Conservation (phyloP, 768 basidiomycete species). For the Leccinum rimulosum region DNA sequence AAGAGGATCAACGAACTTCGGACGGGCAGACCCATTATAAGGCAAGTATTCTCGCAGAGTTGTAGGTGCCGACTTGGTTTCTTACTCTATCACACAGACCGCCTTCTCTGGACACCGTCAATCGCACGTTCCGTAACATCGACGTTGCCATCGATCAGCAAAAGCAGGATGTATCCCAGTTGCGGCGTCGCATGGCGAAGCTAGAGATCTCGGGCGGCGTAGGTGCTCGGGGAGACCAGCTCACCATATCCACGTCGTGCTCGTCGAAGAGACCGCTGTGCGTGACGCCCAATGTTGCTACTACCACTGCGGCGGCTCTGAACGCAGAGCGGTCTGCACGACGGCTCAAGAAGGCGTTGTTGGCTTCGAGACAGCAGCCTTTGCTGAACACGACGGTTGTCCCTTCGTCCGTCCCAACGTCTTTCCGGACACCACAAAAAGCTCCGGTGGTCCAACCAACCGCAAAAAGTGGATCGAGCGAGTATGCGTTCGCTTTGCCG, state of each 20-base stretch:
- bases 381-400: slow-evolving; percentile 59
- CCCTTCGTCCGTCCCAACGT: slow-evolving; percentile 16
- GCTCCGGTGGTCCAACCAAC: slow-evolving; percentile 10
- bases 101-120: slow-evolving; percentile 82
- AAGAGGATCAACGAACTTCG: slow-evolving; percentile 62
- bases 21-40: slow-evolving; percentile 58
- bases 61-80: background rate
- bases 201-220: slow-evolving; percentile 39
- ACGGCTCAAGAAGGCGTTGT: slow-evolving; percentile 64
- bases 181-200: slow-evolving; percentile 52
- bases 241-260: slow-evolving; percentile 38
- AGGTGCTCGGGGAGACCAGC: slow-evolving; percentile 41
- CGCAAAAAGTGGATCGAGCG: background rate
- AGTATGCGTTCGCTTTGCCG: slow-evolving; percentile 11
- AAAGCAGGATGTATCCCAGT: slow-evolving; percentile 47
- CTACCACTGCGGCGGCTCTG: slow-evolving; percentile 75
- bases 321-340: slow-evolving; percentile 76
- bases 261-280: slow-evolving; percentile 38
- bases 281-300: slow-evolving; percentile 64
- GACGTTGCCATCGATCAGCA: slow-evolving; percentile 68
- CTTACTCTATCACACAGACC: slow-evolving; percentile 45
- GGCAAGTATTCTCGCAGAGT: slow-evolving; percentile 40
- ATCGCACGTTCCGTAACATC: slow-evolving; percentile 82
- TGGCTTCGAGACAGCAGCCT: slow-evolving; percentile 59
- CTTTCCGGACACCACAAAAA: slow-evolving; percentile 32